Evolutionary conservation across 1,139 yeast genomes (phyloP).

Genomic region (Pneumocystis sp.): DNA sequence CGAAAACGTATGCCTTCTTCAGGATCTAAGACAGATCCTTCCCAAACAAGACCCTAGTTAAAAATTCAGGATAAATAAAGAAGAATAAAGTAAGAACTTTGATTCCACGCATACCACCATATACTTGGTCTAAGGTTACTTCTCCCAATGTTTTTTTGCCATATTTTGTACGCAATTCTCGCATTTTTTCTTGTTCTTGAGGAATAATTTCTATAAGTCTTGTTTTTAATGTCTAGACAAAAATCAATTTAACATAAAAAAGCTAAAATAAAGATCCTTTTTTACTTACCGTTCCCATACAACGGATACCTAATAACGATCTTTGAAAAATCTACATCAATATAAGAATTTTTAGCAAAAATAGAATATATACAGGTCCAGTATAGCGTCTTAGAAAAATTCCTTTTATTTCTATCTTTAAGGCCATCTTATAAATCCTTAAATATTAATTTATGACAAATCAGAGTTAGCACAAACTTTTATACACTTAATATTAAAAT

Average conservation of each 20-base stretch:
- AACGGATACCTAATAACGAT: background rate
- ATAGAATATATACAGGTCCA: background rate
- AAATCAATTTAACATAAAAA: background rate
- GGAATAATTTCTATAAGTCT: constrained; percentile 89
- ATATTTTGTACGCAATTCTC: constrained; percentile 73
- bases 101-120: constrained; percentile 98
- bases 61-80: background rate
- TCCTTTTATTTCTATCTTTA: background rate
- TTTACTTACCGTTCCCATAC: background rate
- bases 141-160: constrained; percentile 83
- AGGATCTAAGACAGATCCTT: constrained; percentile 96
- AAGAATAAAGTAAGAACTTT: constrained; percentile 51
- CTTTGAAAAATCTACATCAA: background rate
- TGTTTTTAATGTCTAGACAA: constrained; percentile 60
- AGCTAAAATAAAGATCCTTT: background rate
- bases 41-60: constrained; percentile 73
- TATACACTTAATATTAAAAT: background rate
- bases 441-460: background rate
- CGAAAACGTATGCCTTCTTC: constrained; percentile 97
- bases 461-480: background rate
- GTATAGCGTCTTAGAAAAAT: background rate
- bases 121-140: constrained; percentile 87
- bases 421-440: background rate
- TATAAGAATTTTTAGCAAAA: background rate
- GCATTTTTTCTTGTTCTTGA: constrained; percentile 79